These are phyloP conservation scores for Ceriops tagal DNA, from an alignment of 345 rosid genomes.

Conservation along the genomic window DNA sequence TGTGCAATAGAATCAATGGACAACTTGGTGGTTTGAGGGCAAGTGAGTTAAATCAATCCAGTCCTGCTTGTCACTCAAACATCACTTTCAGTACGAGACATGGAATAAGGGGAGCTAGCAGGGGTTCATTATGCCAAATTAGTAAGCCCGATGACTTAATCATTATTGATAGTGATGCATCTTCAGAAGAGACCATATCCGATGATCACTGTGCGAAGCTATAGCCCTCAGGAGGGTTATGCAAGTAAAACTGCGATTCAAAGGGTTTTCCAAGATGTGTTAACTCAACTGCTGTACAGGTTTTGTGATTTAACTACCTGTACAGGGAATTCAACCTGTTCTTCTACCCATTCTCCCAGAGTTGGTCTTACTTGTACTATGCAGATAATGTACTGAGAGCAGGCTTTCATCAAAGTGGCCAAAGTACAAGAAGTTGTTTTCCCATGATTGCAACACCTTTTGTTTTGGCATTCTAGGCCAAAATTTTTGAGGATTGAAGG, in stretches of 20 bases:
- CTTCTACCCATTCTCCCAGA: neutral
- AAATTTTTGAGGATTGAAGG: too few relatives aligned
- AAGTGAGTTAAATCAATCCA: conserved; percentile 7
- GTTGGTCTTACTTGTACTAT: neutral
- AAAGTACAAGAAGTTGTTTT: too few relatives aligned
- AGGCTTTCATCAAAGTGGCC: too few relatives aligned
- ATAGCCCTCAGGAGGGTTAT: conserved; percentile 4
- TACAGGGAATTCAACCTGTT: neutral
- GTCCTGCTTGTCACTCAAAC: conserved; percentile 8
- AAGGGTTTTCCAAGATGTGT: conserved; percentile 7
- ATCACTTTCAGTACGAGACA: conserved; percentile 8
- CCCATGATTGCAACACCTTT: too few relatives aligned
- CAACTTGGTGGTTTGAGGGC: conserved; percentile 2
- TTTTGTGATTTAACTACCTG: conserved; percentile 13
- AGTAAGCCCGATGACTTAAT: conserved; percentile 26
- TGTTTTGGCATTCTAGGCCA: too few relatives aligned
- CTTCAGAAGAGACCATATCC: conserved; percentile 51
- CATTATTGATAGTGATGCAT: conserved; percentile 37
- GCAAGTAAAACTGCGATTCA: neutral
- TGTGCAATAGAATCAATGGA: conserved; percentile 7
- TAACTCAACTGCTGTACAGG: conserved; percentile 5
- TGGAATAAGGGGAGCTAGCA: conserved; percentile 10
- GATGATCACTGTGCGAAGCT: conserved; percentile 37
- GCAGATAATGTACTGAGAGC: neutral
- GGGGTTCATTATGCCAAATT: conserved; percentile 1